A percentile compares a stretch with the other conserved stretches of the same genome.
phyloP scores from a whole-genome alignment of 208 protist species.

The Wallacemonas rigidus region DNA sequence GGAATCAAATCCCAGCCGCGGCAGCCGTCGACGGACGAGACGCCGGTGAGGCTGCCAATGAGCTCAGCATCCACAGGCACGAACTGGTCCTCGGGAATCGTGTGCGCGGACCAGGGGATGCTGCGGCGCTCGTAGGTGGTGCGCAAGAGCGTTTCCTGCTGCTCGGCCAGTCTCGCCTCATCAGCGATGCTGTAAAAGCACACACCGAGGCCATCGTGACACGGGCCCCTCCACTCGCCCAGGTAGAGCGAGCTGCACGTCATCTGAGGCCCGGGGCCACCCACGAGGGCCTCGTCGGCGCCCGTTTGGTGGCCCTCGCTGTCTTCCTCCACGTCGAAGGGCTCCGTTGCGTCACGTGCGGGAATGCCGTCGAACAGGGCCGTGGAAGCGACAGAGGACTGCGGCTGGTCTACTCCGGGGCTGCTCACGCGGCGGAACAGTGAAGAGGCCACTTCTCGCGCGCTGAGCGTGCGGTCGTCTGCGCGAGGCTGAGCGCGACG shows the following conservation, averaged over 20 bases:
- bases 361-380: neutral
- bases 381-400: neutral
- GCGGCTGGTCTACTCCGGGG: too few relatives aligned
- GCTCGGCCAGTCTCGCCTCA: slow-evolving; percentile 16
- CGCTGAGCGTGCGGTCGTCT: neutral
- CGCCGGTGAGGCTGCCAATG: slow-evolving; percentile 16
- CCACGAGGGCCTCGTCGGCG: neutral
- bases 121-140: slow-evolving; percentile 47
- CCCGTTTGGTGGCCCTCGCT: neutral
- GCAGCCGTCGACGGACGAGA: slow-evolving; percentile 6
- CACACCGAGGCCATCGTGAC: slow-evolving; percentile 66
- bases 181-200: slow-evolving; percentile 63
- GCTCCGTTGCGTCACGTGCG: neutral
- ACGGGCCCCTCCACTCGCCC: slow-evolving; percentile 66
- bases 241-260: slow-evolving; percentile 66
- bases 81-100: slow-evolving; percentile 12
- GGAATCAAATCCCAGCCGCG: slow-evolving; percentile 18
- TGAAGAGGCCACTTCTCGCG: neutral
- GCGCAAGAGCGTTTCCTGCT: slow-evolving; percentile 31
- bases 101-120: slow-evolving; percentile 51
- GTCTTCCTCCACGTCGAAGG: neutral
- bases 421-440: neutral
- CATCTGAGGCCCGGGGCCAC: slow-evolving; percentile 14
- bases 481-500: slow-evolving; percentile 18
- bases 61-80: slow-evolving; percentile 8